Percentiles rank a stretch among this genome's conserved stretches.
Evolutionary conservation across 2,329 filamentous ascomycete species (phyloP).

Genomic region (Neocatenulostroma microsporum): DNA sequence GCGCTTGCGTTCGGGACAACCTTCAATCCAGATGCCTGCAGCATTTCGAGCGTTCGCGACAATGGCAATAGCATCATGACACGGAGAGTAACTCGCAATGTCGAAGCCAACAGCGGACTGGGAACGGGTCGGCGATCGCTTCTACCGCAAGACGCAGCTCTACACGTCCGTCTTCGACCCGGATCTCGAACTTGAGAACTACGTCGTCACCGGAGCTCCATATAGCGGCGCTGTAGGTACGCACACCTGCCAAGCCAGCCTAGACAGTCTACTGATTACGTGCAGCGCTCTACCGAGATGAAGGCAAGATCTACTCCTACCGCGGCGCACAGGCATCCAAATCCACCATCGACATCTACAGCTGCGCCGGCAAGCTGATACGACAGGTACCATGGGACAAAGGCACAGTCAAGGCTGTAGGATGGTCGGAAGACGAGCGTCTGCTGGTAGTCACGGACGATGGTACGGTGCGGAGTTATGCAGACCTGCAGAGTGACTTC

Average conservation of each 20-base stretch:
- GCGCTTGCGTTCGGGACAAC: too few relatives aligned
- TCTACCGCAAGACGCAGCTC: constrained; percentile 89
- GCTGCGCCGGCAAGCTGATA: constrained; percentile 80
- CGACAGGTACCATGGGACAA: constrained; percentile 65
- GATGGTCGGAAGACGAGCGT: constrained; percentile 94
- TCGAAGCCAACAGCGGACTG: constrained; percentile 75
- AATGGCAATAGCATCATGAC: too few relatives aligned
- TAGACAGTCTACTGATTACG: constrained; percentile 17
- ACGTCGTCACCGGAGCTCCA: constrained; percentile 81
- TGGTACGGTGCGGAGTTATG: constrained; percentile 82
- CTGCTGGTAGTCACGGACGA: constrained; percentile 82
- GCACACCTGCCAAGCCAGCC: constrained; percentile 13
- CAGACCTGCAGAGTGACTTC: constrained; percentile 90
- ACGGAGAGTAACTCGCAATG: too few relatives aligned
- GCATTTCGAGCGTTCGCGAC: too few relatives aligned
- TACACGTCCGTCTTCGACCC: constrained; percentile 91
- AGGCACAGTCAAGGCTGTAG: constrained; percentile 75
- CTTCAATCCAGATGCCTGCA: too few relatives aligned
- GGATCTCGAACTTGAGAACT: constrained; percentile 91
- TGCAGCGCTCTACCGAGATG: constrained; percentile 79
- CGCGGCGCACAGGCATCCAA: constrained; percentile 64
- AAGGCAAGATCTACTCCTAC: constrained; percentile 73
- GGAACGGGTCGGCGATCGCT: constrained; percentile 87
- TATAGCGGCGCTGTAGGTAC: constrained; percentile 89
- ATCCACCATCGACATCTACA: constrained; percentile 88